Conservation (phyloP, 2,329 filamentous ascomycete genomes). For the Acrocalymma vagum region DNA sequence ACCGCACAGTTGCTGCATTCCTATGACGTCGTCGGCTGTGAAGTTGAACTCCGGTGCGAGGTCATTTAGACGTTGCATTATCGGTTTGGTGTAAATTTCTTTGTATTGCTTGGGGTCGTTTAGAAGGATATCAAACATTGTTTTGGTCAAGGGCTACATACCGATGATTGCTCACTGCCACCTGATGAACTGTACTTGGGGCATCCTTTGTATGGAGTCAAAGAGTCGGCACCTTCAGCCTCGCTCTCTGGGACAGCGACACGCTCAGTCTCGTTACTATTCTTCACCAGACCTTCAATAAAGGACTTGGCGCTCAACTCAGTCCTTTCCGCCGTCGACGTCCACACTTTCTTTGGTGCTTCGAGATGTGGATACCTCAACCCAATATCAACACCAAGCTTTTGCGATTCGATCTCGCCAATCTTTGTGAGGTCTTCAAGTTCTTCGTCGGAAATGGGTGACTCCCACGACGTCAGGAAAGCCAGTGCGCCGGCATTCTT, state of each 20-base stretch:
- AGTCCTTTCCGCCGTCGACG: slow-evolving; percentile 70
- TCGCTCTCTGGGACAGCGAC: slow-evolving; percentile 65
- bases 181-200: slow-evolving; percentile 67
- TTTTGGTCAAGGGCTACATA: slow-evolving; percentile 26
- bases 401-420: slow-evolving; percentile 67
- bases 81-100: slow-evolving; percentile 66
- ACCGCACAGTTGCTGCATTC: slow-evolving; percentile 72
- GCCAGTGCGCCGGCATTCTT: slow-evolving; percentile 61
- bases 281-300: slow-evolving; percentile 64
- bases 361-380: slow-evolving; percentile 66
- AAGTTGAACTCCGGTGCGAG: slow-evolving; percentile 69
- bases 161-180: slow-evolving; percentile 63
- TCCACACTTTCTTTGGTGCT: slow-evolving; percentile 66
- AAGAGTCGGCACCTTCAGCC: slow-evolving; percentile 65
- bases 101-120: slow-evolving; percentile 51
- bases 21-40: slow-evolving; percentile 68
- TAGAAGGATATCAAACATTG: neutral
- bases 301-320: slow-evolving; percentile 66
- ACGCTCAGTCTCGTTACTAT: slow-evolving; percentile 63
- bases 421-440: slow-evolving; percentile 68
- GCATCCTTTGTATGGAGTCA: slow-evolving; percentile 72
- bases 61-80: slow-evolving; percentile 64
- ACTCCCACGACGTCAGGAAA: slow-evolving; percentile 66
- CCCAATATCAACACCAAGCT: slow-evolving; percentile 66
- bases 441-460: slow-evolving; percentile 65